Evolutionary conservation across 345 rosid species (phyloP).

Genomic region (Aethionema arabicum): DNA sequence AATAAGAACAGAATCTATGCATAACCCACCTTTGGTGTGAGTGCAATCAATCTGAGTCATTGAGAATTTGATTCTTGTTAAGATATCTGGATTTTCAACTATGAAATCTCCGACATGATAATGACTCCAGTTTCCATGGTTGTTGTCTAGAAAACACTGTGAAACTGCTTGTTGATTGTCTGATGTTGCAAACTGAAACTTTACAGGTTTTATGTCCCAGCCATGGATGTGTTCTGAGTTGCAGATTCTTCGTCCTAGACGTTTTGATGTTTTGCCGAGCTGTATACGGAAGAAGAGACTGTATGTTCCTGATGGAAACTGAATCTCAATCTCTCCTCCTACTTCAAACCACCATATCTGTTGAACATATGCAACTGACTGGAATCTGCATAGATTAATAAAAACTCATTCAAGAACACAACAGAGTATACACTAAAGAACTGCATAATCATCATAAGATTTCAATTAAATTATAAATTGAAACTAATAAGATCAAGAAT

Average conservation of each 20-base stretch:
- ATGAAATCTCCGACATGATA: constrained; percentile 80
- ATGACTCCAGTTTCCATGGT: constrained; percentile 64
- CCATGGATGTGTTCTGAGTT: constrained; percentile 79
- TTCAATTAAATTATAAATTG: too few relatives aligned
- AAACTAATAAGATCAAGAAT: background rate
- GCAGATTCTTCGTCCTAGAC: constrained; percentile 71
- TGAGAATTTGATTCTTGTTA: constrained; percentile 57
- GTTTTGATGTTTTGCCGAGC: constrained; percentile 62
- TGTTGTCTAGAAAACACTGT: constrained; percentile 49
- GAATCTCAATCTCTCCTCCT: constrained; percentile 78
- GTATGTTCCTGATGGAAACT: constrained; percentile 70
- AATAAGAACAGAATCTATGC: constrained; percentile 65
- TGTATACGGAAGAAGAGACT: constrained; percentile 79
- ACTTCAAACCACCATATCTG: constrained; percentile 98
- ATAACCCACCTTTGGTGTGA: constrained; percentile 92
- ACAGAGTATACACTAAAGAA: background rate
- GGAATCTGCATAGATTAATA: constrained; percentile 46
- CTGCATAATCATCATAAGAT: too few relatives aligned
- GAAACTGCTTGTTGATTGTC: constrained; percentile 64
- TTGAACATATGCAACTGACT: constrained; percentile 77
- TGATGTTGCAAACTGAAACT: constrained; percentile 70
- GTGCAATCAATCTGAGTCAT: constrained; percentile 92
- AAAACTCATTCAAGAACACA: background rate
- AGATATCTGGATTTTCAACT: constrained; percentile 36
- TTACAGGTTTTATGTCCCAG: constrained; percentile 83